A percentile compares a stretch with the other conserved stretches of the same genome.
phyloP scores from a whole-genome alignment of 306 rosid genomes.

The Fragaria nilgerrensis region DNA sequence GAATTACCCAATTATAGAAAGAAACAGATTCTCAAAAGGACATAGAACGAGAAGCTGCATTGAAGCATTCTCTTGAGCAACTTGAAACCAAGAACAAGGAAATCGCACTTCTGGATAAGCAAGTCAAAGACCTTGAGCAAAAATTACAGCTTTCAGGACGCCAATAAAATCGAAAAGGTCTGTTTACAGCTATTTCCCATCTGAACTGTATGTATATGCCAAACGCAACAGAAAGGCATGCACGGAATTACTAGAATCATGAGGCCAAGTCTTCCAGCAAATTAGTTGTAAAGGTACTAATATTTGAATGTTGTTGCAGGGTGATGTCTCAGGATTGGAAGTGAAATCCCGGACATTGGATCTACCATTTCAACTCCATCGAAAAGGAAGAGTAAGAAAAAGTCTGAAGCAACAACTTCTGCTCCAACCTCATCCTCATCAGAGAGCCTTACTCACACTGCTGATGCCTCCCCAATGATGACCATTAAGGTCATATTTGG shows the following conservation, averaged over 20 bases:
- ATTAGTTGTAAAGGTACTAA: slow-evolving; percentile 9
- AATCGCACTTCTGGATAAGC: slow-evolving; percentile 55
- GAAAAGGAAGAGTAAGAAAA: slow-evolving; percentile 79
- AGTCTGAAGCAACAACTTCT: slow-evolving; percentile 54
- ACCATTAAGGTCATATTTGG: slow-evolving; percentile 59
- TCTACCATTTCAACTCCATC: slow-evolving; percentile 58
- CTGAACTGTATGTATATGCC: neutral
- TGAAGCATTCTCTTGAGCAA: slow-evolving; percentile 60
- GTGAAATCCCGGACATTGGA: slow-evolving; percentile 86
- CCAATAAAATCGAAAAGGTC: slow-evolving; percentile 59
- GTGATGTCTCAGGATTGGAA: slow-evolving; percentile 45
- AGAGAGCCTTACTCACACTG: slow-evolving; percentile 36
- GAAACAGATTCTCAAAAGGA: slow-evolving; percentile 56
- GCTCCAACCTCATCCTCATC: slow-evolving; percentile 52
- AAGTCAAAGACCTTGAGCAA: slow-evolving; percentile 66
- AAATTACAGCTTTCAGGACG: slow-evolving; percentile 51
- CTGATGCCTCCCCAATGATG: slow-evolving; percentile 47
- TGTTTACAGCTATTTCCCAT: neutral
- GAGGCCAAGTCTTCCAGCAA: neutral
- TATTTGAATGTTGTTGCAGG: slow-evolving; percentile 44
- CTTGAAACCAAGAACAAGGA: slow-evolving; percentile 70
- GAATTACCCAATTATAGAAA: slow-evolving; percentile 45
- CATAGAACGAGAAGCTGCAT: slow-evolving; percentile 51
- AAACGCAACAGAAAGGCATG: neutral
- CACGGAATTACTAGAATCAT: neutral